phyloP scores from a whole-genome alignment of 1,284 basidiomycete genomes.

The Porodaedalea pini region DNA sequence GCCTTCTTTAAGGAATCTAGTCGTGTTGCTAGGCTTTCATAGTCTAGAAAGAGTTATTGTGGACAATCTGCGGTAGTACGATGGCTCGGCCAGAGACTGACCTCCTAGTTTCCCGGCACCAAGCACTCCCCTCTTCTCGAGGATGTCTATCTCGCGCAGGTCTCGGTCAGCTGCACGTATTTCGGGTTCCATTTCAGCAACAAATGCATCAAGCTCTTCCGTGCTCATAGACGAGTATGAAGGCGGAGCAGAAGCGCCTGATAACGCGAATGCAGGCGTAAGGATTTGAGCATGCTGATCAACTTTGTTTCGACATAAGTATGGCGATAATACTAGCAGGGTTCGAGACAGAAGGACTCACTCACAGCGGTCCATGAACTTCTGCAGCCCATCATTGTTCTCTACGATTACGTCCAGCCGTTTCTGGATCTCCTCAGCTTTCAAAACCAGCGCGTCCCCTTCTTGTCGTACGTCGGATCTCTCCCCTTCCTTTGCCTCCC shows the following conservation, averaged over 20 bases:
- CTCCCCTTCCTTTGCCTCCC: conserved; percentile 33
- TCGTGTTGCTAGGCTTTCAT: conserved; percentile 59
- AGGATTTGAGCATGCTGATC: conserved; percentile 70
- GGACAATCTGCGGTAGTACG: neutral
- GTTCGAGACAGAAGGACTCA: conserved; percentile 17
- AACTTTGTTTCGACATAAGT: conserved; percentile 40
- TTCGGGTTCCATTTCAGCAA: conserved; percentile 76
- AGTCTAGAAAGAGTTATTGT: conserved; percentile 38
- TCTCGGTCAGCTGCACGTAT: conserved; percentile 76
- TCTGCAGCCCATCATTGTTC: conserved; percentile 63
- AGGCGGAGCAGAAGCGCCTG: conserved; percentile 48
- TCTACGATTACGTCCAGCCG: conserved; percentile 53
- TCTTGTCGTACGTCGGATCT: conserved; percentile 32
- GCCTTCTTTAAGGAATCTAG: conserved; percentile 52
- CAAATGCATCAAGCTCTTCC: conserved; percentile 63
- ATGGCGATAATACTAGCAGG: neutral
- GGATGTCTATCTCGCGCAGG: conserved; percentile 65
- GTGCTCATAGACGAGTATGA: conserved; percentile 60
- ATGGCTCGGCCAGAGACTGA: conserved; percentile 27
- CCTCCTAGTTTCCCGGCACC: conserved; percentile 67
- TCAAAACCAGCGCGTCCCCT: conserved; percentile 50
- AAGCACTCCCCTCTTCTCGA: conserved; percentile 67
- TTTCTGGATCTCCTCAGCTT: conserved; percentile 58
- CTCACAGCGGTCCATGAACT: conserved; percentile 72
- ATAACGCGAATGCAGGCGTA: conserved; percentile 68